Evolutionary conservation across 2,329 filamentous ascomycete species (phyloP), one percentile per base, ranked within the genome.

Genomic region (Cladobotryum protrusum): DNA sequence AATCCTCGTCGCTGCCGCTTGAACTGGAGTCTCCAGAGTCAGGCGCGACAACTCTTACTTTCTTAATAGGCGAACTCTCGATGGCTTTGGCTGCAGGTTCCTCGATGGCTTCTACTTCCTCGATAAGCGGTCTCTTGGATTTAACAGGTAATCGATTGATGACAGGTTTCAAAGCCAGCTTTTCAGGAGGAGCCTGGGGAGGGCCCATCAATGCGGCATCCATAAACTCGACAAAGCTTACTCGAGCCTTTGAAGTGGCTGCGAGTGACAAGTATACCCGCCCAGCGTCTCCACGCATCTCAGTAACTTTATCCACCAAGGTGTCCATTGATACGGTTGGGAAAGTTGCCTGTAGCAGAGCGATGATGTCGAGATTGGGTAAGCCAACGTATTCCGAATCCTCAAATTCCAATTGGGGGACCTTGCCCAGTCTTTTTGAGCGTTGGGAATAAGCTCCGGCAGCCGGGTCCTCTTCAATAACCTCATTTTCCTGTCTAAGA

Each of bases 291-390:
- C 64, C 62, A 5, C 60, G 45, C 17, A 65, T 62, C n/a, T 57
- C 32, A 5, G 13, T 35, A 2, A 53, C 62, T 5, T 57, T 52
- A 3, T 75, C 56, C 2, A 71, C 58, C 6, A 61, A 59, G 45
- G 73, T 64, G 46, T 71, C 70, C 7, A 64, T 55, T 3, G 62
- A 56, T 6, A 63, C 55, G 1, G 69, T 59, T 8, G 75, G 75
- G 40, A 76, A 79, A 0, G 75, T 73, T 14, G 62, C 57, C 40
- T 63, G 67, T 2, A 77, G 57, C n/a, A 67, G 63, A 6, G 51
- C 58, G 12, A 64, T 54, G 19, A 66, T 67, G 33, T 73, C 66
- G 1, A 67, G 41, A 18, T 54, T 57, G 34, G 15, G n/a, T 12
- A 20, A 13, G 11, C 51, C 49, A 19, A 63, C 45, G 41, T 55